Evolutionary conservation across 352 stramenopile genomes (phyloP).

Genomic region (Phytophthora tentaculata): DNA sequence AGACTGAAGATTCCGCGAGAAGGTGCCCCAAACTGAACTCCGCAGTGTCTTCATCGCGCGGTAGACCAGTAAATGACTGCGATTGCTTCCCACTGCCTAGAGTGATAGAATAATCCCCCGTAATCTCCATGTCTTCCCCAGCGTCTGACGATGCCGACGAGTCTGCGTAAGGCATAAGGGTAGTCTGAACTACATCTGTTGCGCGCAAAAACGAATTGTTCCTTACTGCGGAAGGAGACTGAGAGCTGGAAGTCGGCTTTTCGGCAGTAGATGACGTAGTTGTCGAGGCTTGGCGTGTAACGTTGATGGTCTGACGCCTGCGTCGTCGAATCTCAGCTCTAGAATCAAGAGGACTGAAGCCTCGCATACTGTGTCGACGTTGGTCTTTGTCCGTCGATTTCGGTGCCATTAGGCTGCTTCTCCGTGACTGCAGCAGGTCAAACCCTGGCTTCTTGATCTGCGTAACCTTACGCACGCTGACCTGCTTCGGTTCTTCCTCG

Average conservation of each 20-base stretch:
- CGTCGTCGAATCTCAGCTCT: constrained; percentile 66
- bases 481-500: constrained; percentile 49
- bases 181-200: constrained; percentile 24
- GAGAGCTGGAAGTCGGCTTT: constrained; percentile 13
- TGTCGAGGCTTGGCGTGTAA: constrained; percentile 21
- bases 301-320: constrained; percentile 50
- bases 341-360: constrained; percentile 82
- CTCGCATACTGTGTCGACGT: constrained; percentile 69
- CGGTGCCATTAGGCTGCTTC: constrained; percentile 35
- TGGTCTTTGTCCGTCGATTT: constrained; percentile 43
- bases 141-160: constrained; percentile 81
- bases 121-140: constrained; percentile 90
- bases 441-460: constrained; percentile 37
- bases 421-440: constrained; percentile 31
- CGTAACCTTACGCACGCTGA: constrained; percentile 15
- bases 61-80: constrained; percentile 8
- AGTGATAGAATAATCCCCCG: constrained; percentile 66
- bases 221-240: constrained; percentile 13
- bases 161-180: constrained; percentile 64
- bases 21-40: constrained; percentile 73
- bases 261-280: constrained; percentile 14
- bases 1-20: constrained; percentile 57
- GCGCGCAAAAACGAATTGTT: constrained; percentile 60
- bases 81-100: constrained; percentile 18
- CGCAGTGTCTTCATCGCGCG: constrained; percentile 56